Base-by-base conservation (phyloP, 2,329 filamentous ascomycete species). In the Talaromyces islandicus region DNA sequence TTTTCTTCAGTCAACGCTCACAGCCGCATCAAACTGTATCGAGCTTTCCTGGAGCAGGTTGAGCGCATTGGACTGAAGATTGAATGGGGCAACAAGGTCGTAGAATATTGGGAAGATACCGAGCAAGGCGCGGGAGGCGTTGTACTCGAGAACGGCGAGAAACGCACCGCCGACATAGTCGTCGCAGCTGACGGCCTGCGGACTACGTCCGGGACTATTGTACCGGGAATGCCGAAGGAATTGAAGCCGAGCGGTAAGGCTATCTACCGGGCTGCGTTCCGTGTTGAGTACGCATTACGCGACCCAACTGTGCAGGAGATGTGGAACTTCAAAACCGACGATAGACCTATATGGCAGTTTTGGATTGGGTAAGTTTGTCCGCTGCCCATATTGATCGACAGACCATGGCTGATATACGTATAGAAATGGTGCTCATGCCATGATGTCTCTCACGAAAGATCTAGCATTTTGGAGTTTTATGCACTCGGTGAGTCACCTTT, bases 21-120 rank as follows among this genome's bases (percentile, higher is more conserved):
- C 30, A 38, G 55, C 25, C 64, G 64, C 19, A 56, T 38, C 12
- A 61, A 65, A 54, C 62, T 63, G 51, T 62, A 65, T 55, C 35
- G 43, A 17, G 62, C 64, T 60, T 55, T 68, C 14, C 56, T 71
- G 19, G 61, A 62, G 7, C 70, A 72, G 56, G 60, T 68, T n/a
- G 57, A 64, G 17, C 54, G 56, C 27, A 51, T 72, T 3, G 71
- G 71, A 0, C 60, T 75, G 12, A 56, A 64, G 14, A 66, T 74
- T 43, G 64, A 68, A 21, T 73, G 71, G 29, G 67, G 68, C 27
- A 65, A 69, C 58, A 54, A 60, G 3, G 71, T 73, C 4, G 66
- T 65, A 27, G 63, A 66, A 11, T 75, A 71, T 60, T 41, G 11
- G 12, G 38, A 41, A n/a, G 38, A 41, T n/a, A n/a, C 11, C 12